These are phyloP conservation scores for Boletus speciosus DNA, from an alignment of 768 basidiomycete genomes.

Conservation along the genomic window DNA sequence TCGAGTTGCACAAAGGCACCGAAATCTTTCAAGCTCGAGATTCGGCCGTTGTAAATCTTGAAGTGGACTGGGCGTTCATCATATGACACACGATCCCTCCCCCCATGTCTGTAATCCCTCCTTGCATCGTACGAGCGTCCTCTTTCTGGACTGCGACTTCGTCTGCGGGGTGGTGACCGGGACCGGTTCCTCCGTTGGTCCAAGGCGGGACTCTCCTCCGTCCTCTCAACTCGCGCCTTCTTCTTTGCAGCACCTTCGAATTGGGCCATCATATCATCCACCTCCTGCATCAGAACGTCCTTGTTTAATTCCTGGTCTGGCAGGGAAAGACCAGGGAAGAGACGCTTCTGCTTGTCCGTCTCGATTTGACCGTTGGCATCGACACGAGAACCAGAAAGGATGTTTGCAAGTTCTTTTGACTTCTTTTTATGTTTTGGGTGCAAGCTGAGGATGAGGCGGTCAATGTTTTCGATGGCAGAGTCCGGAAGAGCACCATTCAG, in stretches of 20 bases:
- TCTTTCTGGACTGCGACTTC: constrained; percentile 59
- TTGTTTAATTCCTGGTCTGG: constrained; percentile 68
- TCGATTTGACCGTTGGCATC: constrained; percentile 42
- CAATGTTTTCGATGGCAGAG: constrained; percentile 87
- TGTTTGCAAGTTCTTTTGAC: constrained; percentile 37
- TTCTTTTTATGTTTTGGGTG: constrained; percentile 94
- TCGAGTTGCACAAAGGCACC: constrained; percentile 93
- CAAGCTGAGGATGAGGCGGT: constrained; percentile 90
- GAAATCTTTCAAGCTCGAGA: constrained; percentile 88
- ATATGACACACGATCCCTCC: constrained; percentile 36
- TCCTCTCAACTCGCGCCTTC: constrained; percentile 38
- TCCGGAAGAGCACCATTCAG: constrained; percentile 82
- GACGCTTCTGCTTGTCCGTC: constrained; percentile 70
- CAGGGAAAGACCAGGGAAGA: constrained; percentile 88
- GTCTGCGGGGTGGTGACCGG: constrained; percentile 44
- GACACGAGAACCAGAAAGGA: constrained; percentile 31
- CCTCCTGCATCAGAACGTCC: constrained; percentile 82
- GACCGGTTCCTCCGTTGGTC: constrained; percentile 54
- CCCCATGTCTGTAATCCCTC: constrained; percentile 39
- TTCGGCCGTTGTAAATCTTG: constrained; percentile 91
- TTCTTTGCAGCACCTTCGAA: constrained; percentile 69
- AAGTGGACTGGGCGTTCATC: constrained; percentile 87
- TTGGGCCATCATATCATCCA: constrained; percentile 85
- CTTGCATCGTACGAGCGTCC: constrained; percentile 45
- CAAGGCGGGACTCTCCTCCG: constrained; percentile 50